These are phyloP conservation scores for Scopulariopsis brevicaulis DNA, from an alignment of 2,329 filamentous ascomycete species.

Conservation along the genomic window DNA sequence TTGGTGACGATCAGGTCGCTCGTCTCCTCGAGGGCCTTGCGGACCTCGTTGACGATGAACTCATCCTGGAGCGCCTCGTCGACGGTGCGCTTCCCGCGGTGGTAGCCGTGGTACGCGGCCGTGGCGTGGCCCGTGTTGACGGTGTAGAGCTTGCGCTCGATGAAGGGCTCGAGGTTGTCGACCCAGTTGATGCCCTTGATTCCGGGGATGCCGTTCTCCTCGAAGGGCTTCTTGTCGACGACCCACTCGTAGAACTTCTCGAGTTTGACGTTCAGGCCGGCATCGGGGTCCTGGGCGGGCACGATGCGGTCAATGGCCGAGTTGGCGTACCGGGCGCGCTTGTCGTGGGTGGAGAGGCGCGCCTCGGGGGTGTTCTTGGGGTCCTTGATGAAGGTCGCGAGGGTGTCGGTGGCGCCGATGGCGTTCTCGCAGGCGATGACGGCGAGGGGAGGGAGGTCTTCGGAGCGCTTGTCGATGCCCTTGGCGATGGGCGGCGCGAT, in stretches of 20 bases:
- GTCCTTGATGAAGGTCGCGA: slow-evolving; percentile 70
- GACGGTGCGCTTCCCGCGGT: slow-evolving; percentile 75
- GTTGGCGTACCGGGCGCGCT: slow-evolving; percentile 85
- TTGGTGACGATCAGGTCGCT: slow-evolving; percentile 77
- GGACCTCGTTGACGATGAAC: slow-evolving; percentile 69
- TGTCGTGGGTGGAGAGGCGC: slow-evolving; percentile 55
- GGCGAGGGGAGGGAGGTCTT: slow-evolving; percentile 55
- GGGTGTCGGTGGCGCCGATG: slow-evolving; percentile 84
- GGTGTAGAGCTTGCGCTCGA: slow-evolving; percentile 98
- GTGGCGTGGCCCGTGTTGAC: slow-evolving; percentile 98
- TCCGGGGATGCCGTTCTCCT: slow-evolving; percentile 50
- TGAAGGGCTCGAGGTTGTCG: slow-evolving; percentile 82
- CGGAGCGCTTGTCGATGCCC: slow-evolving; percentile 71
- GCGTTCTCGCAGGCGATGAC: slow-evolving; percentile 98
- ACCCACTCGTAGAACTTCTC: slow-evolving; percentile 99
- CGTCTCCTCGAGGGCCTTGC: slow-evolving; percentile 73
- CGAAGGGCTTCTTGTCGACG: slow-evolving; percentile 79
- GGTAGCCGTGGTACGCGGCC: slow-evolving; percentile 88
- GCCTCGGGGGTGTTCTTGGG: slow-evolving; percentile 59
- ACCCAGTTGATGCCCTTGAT: slow-evolving; percentile 93
- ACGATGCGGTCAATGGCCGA: slow-evolving; percentile 98
- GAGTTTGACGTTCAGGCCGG: slow-evolving; percentile 82
- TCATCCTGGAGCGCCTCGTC: slow-evolving; percentile 59
- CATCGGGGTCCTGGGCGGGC: slow-evolving; percentile 61
- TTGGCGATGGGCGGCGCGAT: slow-evolving; percentile 93